Conservation (phyloP, 441 rosid species). For the Capsella rubella region DNA sequence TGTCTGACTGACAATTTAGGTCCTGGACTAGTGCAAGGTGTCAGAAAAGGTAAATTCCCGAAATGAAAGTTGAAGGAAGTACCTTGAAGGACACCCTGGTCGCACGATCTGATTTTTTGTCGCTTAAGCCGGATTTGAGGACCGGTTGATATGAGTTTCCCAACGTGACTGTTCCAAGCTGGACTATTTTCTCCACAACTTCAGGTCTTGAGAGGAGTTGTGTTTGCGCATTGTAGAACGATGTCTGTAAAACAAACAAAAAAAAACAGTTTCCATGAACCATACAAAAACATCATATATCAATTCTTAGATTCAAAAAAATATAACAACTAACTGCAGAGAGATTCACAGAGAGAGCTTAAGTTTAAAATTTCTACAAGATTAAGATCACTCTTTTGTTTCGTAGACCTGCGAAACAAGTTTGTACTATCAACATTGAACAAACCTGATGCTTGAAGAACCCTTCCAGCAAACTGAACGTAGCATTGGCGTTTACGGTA, state of each 20-base stretch:
- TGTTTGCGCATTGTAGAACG: conserved; percentile 68
- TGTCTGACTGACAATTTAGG: background rate
- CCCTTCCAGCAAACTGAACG: conserved; percentile 66
- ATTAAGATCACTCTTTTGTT: background rate
- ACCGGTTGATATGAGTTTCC: conserved; percentile 56
- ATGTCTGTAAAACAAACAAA: conserved; percentile 55
- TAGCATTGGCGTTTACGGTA: conserved; percentile 52
- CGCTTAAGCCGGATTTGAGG: conserved; percentile 62
- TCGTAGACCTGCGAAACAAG: background rate
- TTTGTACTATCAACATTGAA: background rate
- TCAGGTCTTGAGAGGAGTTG: conserved; percentile 55
- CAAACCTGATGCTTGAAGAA: conserved; percentile 75
- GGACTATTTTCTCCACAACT: conserved; percentile 57
- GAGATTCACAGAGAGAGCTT: background rate
- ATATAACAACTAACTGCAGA: background rate
- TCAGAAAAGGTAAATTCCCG: background rate
- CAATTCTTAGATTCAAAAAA: background rate
- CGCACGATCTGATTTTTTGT: conserved; percentile 61
- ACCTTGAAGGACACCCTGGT: conserved; percentile 91
- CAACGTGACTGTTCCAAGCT: conserved; percentile 55
- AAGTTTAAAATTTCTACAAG: background rate
- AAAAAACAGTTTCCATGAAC: conserved; percentile 11
- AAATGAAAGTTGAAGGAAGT: conserved; percentile 8
- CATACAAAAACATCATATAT: conserved; percentile 4
- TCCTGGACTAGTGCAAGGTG: conserved; percentile 3